Base-by-base conservation (phyloP, 2,329 filamentous ascomycete genomes). In the Arthrobotrys entomopaga region DNA sequence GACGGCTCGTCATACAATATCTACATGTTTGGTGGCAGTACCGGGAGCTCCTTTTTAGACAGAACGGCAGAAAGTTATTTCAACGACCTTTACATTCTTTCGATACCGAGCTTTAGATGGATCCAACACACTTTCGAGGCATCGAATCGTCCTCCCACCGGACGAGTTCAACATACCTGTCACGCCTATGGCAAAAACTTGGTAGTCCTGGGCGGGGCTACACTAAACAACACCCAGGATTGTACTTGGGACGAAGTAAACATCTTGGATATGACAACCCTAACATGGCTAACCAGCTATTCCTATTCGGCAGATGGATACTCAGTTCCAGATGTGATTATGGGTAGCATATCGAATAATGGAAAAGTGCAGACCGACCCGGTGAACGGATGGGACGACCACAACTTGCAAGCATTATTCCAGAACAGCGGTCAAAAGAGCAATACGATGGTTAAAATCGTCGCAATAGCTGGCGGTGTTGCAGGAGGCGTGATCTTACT, bases 1-100 rank as follows among this genome's bases (percentile, higher is more conserved):
- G 84, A 85, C 65, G 81, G 82, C 52, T 84, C 83, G 1, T 83
- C 81, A 63, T 82, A 84, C 59, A 85, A 85, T 61, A 83, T 86
- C 46, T 83, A 84, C 58, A 80, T 86, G 56, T 86, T 85, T 65
- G 85, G 85, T 16, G 85, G 85, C 6, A 80, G 79, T 29, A 79
- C 83, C 66, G 82, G 78, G 13, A 76, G 49, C 24, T 74, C 70
- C 1, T 64, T 74, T 26, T 50, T 74, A 20, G 59, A 67, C 38
- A 61, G 58, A 8, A 53, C 42, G 7, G 57, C 63, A n/a, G 63
- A 74, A 4, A 58, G 49, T 34, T 74, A 74, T 20, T 67, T 57
- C 24, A 64, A 74, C 19, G 70, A 74, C 19, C 46, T 74, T 2
- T 74, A 67, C 34, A 74, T 74, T 11, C 52, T 74, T 24, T 74